Conservation (phyloP, 169 alveolate species). For the Plasmodium cynomolgi region DNA sequence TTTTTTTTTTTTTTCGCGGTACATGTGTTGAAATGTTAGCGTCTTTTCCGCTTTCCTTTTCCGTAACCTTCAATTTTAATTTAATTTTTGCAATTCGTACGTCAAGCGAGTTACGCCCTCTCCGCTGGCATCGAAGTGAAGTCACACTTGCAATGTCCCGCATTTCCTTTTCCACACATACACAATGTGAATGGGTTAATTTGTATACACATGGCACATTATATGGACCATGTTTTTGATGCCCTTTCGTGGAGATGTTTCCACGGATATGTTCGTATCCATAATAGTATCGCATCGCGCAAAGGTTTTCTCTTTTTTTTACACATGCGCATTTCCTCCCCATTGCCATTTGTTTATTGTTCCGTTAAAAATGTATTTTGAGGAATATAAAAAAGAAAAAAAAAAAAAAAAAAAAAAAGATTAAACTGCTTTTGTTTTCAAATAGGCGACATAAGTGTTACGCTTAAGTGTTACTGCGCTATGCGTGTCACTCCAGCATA, state of each 20-base stretch:
- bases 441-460: background rate
- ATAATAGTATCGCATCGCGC: background rate
- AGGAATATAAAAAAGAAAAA: background rate
- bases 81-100: background rate
- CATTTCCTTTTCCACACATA: slow-evolving; percentile 2
- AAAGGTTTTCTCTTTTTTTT: background rate
- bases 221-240: background rate
- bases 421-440: background rate
- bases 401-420: background rate
- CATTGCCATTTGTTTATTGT: background rate
- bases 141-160: background rate
- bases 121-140: background rate
- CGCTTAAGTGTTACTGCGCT: background rate
- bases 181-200: background rate
- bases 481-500: background rate
- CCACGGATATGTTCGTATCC: background rate
- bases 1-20: background rate
- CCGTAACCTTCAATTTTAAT: background rate
- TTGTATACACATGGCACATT: background rate
- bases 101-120: background rate
- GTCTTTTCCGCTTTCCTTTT: background rate
- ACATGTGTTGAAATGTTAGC: background rate
- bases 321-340: background rate
- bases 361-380: background rate
- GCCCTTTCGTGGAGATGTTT: background rate